Percentiles rank a stretch among this genome's conserved stretches.
These are phyloP conservation scores for Solanum gracilifrons DNA, from an alignment of 257 asterid species.

Conservation along the genomic window DNA sequence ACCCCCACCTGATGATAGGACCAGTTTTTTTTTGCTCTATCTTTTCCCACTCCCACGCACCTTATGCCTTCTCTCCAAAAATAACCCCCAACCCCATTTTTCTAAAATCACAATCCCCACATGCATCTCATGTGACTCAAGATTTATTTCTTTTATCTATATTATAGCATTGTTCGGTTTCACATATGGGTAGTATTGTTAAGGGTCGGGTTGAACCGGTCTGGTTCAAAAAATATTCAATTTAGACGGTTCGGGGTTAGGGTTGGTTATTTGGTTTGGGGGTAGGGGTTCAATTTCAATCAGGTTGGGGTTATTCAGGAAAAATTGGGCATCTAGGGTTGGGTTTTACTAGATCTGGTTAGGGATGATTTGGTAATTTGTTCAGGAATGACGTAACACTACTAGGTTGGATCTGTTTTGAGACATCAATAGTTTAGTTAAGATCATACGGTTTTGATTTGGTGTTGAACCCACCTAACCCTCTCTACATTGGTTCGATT, in stretches of 20 bases:
- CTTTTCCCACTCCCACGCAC: not conserved
- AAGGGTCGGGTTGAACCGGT: not conserved
- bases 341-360: not conserved
- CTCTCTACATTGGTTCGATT: not conserved
- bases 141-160: not conserved
- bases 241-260: not conserved
- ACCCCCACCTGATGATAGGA: conserved; percentile 4
- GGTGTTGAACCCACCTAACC: not conserved
- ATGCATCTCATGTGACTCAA: not conserved
- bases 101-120: not conserved
- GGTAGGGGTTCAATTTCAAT: not conserved
- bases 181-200: not conserved
- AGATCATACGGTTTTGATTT: not conserved
- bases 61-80: not conserved
- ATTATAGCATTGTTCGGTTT: not conserved
- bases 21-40: not conserved
- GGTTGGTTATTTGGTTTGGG: not conserved
- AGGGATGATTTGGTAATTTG: not conserved
- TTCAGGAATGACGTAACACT: not conserved
- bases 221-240: not conserved
- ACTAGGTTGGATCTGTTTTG: not conserved
- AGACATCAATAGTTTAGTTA: not conserved
- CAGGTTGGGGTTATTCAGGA: not conserved
- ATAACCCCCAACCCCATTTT: not conserved
- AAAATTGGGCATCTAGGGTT: not conserved